These are phyloP conservation scores for Huiozyma sinensis DNA, from an alignment of 805 yeast species.

Conservation along the genomic window DNA sequence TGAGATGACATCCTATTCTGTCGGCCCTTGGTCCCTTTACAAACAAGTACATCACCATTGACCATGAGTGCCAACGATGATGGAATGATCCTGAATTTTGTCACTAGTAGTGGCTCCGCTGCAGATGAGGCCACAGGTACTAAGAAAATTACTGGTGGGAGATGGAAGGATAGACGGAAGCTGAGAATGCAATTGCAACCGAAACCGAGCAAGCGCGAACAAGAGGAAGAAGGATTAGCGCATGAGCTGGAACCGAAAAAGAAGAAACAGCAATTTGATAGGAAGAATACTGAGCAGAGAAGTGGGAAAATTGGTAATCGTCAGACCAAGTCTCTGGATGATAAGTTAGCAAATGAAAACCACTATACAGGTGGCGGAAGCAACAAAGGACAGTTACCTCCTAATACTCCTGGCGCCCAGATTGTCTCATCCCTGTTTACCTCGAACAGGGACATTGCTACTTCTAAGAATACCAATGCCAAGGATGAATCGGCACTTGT, in stretches of 20 bases:
- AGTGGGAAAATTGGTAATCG: not conserved
- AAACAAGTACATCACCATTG: not conserved
- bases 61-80: slow-evolving; percentile 21
- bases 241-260: not conserved
- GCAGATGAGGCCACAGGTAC: slow-evolving; percentile 13
- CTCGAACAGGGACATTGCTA: slow-evolving; percentile 44
- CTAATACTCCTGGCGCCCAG: slow-evolving; percentile 26
- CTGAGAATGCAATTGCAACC: slow-evolving; percentile 41
- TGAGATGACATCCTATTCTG: not conserved
- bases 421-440: slow-evolving; percentile 82
- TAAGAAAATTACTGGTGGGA: slow-evolving; percentile 54
- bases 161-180: slow-evolving; percentile 73
- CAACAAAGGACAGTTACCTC: slow-evolving; percentile 6
- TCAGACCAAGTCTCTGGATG: slow-evolving; percentile 5
- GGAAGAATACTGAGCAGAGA: not conserved
- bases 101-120: slow-evolving; percentile 29
- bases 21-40: not conserved
- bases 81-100: slow-evolving; percentile 59
- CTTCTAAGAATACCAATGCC: slow-evolving; percentile 27
- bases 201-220: slow-evolving; percentile 20
- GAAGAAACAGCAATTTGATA: not conserved
- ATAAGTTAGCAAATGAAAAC: slow-evolving; percentile 1
- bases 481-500: slow-evolving; percentile 28
- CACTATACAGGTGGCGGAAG: no score
- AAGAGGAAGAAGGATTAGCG: not conserved